Evolutionary conservation across 2,329 filamentous ascomycete species (phyloP).

Genomic region (Trichoderma hamatum): DNA sequence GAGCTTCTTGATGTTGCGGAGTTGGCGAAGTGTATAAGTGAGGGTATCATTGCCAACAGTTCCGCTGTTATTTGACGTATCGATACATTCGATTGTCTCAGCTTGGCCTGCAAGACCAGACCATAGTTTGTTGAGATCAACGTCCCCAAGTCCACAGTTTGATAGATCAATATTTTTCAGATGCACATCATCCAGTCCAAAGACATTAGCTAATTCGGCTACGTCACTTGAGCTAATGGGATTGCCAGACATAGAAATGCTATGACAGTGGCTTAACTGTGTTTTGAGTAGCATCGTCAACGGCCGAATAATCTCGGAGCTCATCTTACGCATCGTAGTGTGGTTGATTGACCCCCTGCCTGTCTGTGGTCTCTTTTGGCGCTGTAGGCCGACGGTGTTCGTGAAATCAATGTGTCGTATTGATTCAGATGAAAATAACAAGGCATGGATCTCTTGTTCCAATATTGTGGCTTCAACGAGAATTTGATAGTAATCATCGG

Average conservation of each 20-base stretch:
- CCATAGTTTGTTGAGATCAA: slow-evolving; percentile 52
- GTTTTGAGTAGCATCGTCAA: slow-evolving; percentile 55
- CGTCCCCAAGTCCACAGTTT: slow-evolving; percentile 55
- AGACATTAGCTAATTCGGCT: slow-evolving; percentile 45
- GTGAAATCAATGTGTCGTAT: slow-evolving; percentile 58
- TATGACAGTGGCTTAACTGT: slow-evolving; percentile 53
- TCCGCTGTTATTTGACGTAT: slow-evolving; percentile 58
- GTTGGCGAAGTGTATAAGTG: slow-evolving; percentile 48
- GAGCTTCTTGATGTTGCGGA: slow-evolving; percentile 50
- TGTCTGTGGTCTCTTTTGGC: slow-evolving; percentile 30
- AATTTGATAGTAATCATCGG: slow-evolving; percentile 52
- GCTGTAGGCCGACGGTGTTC: slow-evolving; percentile 44
- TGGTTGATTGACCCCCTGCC: slow-evolving; percentile 34
- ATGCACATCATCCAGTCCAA: slow-evolving; percentile 42
- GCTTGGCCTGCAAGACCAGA: slow-evolving; percentile 50
- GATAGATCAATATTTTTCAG: slow-evolving; percentile 55
- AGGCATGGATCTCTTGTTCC: slow-evolving; percentile 59
- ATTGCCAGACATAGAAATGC: slow-evolving; percentile 55
- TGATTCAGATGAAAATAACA: slow-evolving; percentile 59
- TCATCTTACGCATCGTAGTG: slow-evolving; percentile 33
- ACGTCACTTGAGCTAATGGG: slow-evolving; percentile 50
- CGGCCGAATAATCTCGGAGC: slow-evolving; percentile 50
- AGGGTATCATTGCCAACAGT: slow-evolving; percentile 53
- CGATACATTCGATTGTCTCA: slow-evolving; percentile 50
- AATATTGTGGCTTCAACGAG: slow-evolving; percentile 55